Percentiles rank a stretch among this genome's conserved stretches.
These are phyloP conservation scores for Gautieria morchelliformis DNA, from an alignment of 768 basidiomycete genomes.

Conservation along the genomic window DNA sequence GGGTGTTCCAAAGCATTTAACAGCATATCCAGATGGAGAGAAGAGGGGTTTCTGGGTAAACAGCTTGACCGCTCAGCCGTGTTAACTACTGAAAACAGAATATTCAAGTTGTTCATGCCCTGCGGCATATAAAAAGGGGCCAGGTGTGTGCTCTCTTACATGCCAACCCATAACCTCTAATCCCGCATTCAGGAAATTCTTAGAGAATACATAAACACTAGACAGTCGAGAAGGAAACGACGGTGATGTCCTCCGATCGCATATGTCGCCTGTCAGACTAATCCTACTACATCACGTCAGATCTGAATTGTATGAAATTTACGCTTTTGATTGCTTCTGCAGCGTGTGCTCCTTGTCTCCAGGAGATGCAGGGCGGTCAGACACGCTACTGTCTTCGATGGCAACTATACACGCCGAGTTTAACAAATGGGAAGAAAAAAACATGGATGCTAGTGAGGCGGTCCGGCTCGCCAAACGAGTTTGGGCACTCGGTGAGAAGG, in stretches of 20 bases:
- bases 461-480: conserved; percentile 38
- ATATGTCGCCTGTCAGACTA: not conserved
- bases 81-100: conserved; percentile 1
- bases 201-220: conserved; percentile 52
- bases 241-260: conserved; percentile 28
- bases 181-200: conserved; percentile 40
- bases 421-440: conserved; percentile 35
- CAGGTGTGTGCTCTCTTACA: conserved; percentile 25
- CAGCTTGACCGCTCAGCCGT: not conserved
- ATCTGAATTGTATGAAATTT: conserved; percentile 37
- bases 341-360: conserved; percentile 46
- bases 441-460: conserved; percentile 40
- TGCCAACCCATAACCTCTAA: not conserved
- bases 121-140: conserved; percentile 42
- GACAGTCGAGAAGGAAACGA: conserved; percentile 39
- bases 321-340: conserved; percentile 53
- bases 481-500: conserved; percentile 49
- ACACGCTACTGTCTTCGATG: conserved; percentile 39
- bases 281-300: conserved; percentile 22
- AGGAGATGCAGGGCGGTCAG: conserved; percentile 39
- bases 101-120: conserved; percentile 46
- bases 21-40: conserved; percentile 41
- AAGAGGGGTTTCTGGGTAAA: not conserved
- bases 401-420: conserved; percentile 34
- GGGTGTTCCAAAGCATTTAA: conserved; percentile 62